A percentile compares a stretch with the other conserved stretches of the same genome.
Evolutionary conservation across 352 stramenopile genomes (phyloP).

Genomic region (Pythium phragmitis): DNA sequence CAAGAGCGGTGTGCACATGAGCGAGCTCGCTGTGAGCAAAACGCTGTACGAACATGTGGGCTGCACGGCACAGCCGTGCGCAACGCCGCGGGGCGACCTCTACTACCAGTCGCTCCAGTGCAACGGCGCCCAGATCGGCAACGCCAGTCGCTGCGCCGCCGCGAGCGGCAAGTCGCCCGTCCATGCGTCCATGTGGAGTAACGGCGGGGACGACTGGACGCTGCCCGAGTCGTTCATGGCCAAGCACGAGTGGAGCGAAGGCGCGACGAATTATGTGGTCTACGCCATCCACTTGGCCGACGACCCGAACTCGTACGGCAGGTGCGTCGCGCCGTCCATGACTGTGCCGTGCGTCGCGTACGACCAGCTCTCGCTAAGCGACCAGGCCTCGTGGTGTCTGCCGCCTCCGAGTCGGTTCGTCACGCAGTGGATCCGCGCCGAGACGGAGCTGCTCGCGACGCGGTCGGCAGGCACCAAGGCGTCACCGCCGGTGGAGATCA

Average conservation of each 20-base stretch:
- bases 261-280: conserved; percentile 19
- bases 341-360: conserved; percentile 41
- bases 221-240: conserved; percentile 33
- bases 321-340: conserved; percentile 44
- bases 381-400: conserved; percentile 28
- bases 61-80: conserved; percentile 37
- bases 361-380: conserved; percentile 9
- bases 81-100: conserved; percentile 31
- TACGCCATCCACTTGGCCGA: conserved; percentile 41
- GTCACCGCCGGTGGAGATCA: conserved; percentile 10
- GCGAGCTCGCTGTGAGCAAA: conserved; percentile 36
- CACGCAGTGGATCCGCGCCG: conserved; percentile 38
- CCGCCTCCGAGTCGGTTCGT: conserved; percentile 35
- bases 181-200: conserved; percentile 46
- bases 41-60: conserved; percentile 26
- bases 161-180: conserved; percentile 27
- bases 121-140: conserved; percentile 26
- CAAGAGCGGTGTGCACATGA: conserved; percentile 35
- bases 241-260: conserved; percentile 37
- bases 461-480: not conserved
- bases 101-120: conserved; percentile 33
- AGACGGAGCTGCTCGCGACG: conserved; percentile 13
- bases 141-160: conserved; percentile 22
- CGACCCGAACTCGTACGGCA: conserved; percentile 43
- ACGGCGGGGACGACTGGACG: conserved; percentile 37